Evolutionary conservation across 306 rosid species (phyloP).

Genomic region (Acmispon strigosus): DNA sequence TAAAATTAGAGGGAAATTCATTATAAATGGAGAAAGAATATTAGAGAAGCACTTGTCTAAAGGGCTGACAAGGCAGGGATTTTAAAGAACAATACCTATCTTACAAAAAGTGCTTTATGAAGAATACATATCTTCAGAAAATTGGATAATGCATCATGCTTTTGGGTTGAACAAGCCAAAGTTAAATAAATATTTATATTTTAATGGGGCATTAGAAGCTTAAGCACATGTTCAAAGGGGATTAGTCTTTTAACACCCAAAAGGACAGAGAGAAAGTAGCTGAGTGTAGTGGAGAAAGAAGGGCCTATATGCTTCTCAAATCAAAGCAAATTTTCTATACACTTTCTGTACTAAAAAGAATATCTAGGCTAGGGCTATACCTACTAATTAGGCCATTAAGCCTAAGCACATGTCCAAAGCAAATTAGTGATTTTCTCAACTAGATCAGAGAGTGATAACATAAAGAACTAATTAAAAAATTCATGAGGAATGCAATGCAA

Average conservation of each 20-base stretch:
- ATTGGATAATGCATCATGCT: constrained; percentile 36
- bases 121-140: constrained; percentile 26
- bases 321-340: constrained; percentile 10
- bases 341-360: neutral
- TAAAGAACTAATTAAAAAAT: neutral
- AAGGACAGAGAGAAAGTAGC: constrained; percentile 26
- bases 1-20: neutral
- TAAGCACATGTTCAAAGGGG: constrained; percentile 47
- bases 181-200: constrained; percentile 15
- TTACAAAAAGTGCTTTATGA: constrained; percentile 35
- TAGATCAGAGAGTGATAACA: neutral
- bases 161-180: constrained; percentile 26
- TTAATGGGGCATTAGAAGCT: constrained; percentile 23
- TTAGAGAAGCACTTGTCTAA: constrained; percentile 28
- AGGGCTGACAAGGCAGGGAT: constrained; percentile 33
- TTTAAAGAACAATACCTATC: constrained; percentile 24
- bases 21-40: constrained; percentile 25
- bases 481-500: constrained; percentile 2
- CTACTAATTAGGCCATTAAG: constrained; percentile 33
- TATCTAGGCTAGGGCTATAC: neutral
- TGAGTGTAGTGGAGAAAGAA: constrained; percentile 8
- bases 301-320: constrained; percentile 21
- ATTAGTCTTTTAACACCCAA: constrained; percentile 32
- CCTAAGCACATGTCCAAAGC: constrained; percentile 37
- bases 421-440: neutral